Evolutionary conservation across 2,329 filamentous ascomycete genomes (phyloP), one percentile per base, ranked within the genome.

Genomic region (Arthrinium phaeospermum): DNA sequence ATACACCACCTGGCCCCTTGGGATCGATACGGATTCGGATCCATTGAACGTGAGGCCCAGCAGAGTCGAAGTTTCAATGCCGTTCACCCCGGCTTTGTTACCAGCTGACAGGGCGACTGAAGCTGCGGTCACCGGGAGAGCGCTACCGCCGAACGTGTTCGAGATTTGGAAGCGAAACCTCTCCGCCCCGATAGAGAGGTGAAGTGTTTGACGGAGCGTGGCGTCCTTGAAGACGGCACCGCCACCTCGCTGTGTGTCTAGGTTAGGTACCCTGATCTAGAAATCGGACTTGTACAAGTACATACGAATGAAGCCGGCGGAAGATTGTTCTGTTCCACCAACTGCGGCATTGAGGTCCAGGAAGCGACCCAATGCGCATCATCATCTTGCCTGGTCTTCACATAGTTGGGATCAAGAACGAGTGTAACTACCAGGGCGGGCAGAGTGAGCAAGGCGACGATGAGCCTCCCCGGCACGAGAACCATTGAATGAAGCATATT

Each of bases 271-370:
- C n/a, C 49, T 57, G 7, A 46, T 69, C 16, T 14, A 44, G 34
- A 19, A 53, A 24, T 49, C 10, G 19, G 8, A 44, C 10, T 64
- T 64, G 34, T 7, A 22, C 44, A 53, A 69, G 4, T 34, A 81
- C 86, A 70, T 83, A 89, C 88, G 77, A 90, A 93, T 57, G 90
- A 88, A 3, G 85, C 79, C 0, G 88, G 87, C 13, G 91, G 91
- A 27, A 93, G 83, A 75, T 92, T 93, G 67, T 81, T 83, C 13
- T 85, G 86, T 76, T 93, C 91, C 1, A 89, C 89, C 53, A 91
- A 81, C 78, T 92, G 90, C 0, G 90, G 90, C 90, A 92, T 92
- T 2, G 89, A 85, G 0, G 88, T 87, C 91, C 91, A 93, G 1
- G 88, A 90, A 73, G 89, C 86, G 7, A 91, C 86, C 91, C 90